phyloP scores from a whole-genome alignment of 108 stramenopile genomes.

The Skeletonema costatum region DNA sequence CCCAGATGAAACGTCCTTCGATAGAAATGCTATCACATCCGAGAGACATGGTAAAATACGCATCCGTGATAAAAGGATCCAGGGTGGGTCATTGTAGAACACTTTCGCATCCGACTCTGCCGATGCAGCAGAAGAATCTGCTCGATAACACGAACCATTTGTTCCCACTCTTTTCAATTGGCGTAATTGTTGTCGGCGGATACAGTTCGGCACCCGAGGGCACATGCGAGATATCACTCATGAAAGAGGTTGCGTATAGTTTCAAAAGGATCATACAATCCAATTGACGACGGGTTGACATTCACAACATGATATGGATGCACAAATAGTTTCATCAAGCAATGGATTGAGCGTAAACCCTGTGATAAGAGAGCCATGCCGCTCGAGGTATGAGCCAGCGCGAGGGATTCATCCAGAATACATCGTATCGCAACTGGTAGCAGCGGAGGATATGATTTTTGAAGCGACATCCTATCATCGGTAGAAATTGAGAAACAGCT shows the following conservation, averaged over 20 bases:
- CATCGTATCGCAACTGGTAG: conserved; percentile 83
- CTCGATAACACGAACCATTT: conserved; percentile 60
- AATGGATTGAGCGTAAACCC: conserved; percentile 60
- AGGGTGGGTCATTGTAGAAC: conserved; percentile 81
- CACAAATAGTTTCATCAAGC: conserved; percentile 57
- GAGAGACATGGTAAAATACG: conserved; percentile 80
- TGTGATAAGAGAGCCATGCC: conserved; percentile 55
- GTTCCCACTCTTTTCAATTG: conserved; percentile 35
- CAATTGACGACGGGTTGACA: conserved; percentile 14
- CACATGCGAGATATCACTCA: conserved; percentile 79
- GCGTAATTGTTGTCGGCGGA: conserved; percentile 50
- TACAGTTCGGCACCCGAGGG: conserved; percentile 58
- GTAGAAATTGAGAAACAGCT: conserved; percentile 13
- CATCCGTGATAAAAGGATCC: conserved; percentile 87
- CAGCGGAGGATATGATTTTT: conserved; percentile 48
- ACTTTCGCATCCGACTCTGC: conserved; percentile 75
- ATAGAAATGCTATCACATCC: conserved; percentile 42
- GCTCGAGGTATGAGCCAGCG: conserved; percentile 32
- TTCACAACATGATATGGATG: conserved; percentile 67
- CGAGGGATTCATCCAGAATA: conserved; percentile 68
- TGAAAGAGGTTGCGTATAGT: conserved; percentile 54
- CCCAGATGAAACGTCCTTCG: conserved; percentile 21
- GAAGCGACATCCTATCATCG: conserved; percentile 15
- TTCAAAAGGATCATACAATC: conserved; percentile 16
- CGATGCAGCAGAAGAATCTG: conserved; percentile 76